A percentile compares a stretch with the other conserved stretches of the same genome.
Conservation (phyloP, 1,284 basidiomycete species). For the Ganoderma resinaceum region DNA sequence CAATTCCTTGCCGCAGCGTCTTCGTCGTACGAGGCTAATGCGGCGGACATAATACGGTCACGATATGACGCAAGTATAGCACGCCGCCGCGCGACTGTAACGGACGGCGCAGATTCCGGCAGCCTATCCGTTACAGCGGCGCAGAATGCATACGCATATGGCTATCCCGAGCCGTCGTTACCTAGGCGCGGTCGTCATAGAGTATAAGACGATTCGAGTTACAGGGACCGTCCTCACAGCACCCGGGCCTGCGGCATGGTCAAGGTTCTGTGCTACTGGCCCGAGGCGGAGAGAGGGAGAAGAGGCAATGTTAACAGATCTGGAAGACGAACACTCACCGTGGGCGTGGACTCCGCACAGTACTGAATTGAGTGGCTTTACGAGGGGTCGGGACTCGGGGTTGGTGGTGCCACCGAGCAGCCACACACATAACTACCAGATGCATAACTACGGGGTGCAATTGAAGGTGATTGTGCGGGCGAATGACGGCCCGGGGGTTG, state of each 20-base stretch:
- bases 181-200: not conserved
- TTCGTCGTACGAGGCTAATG: not conserved
- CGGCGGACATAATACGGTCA: not conserved
- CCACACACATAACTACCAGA: not conserved
- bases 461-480: not conserved
- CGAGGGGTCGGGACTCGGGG: not conserved
- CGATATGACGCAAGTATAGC: not conserved
- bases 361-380: not conserved
- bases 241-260: not conserved
- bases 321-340: not conserved
- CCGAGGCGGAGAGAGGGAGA: not conserved
- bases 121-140: no score
- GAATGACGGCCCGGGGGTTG: not conserved
- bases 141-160: not conserved
- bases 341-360: no score
- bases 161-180: not conserved
- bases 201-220: not conserved
- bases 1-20: not conserved
- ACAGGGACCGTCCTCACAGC: not conserved
- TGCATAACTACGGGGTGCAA: not conserved
- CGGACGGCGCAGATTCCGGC: no score
- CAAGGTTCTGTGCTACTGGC: not conserved
- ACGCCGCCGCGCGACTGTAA: no score
- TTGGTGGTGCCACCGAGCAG: not conserved
- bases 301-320: no score